Evolutionary conservation across 495 filamentous ascomycete genomes (phyloP).

Genomic region (Aspergillus avenaceus): DNA sequence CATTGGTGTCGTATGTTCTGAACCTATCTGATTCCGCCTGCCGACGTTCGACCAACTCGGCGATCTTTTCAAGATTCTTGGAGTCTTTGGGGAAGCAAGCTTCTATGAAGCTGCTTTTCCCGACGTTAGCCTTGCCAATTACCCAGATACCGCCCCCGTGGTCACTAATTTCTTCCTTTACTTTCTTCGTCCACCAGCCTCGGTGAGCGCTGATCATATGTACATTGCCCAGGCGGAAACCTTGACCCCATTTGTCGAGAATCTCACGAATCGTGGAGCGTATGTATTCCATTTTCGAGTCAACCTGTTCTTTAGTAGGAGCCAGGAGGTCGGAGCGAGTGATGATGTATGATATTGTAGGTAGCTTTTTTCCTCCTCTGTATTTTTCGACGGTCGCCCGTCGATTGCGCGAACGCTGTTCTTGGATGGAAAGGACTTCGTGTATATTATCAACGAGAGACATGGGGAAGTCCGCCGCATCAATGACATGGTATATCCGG

Average conservation of each 20-base stretch:
- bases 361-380: conserved; percentile 53
- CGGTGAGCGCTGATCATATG: conserved; percentile 77
- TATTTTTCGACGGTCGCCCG: conserved; percentile 62
- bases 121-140: conserved; percentile 96
- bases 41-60: conserved; percentile 28
- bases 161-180: conserved; percentile 78
- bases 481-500: conserved; percentile 95
- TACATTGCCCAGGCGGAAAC: conserved; percentile 75
- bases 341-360: conserved; percentile 79
- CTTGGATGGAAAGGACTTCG: conserved; percentile 53
- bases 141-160: conserved; percentile 91
- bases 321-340: conserved; percentile 84
- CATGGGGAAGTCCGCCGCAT: conserved; percentile 95
- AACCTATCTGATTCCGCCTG: conserved; percentile 19
- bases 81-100: conserved; percentile 79
- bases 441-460: conserved; percentile 70
- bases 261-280: conserved; percentile 66
- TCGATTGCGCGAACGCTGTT: conserved; percentile 72
- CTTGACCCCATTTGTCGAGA: conserved; percentile 54
- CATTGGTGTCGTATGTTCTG: conserved; percentile 9
- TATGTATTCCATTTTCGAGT: conserved; percentile 78
- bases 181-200: conserved; percentile 80
- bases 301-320: conserved; percentile 73
- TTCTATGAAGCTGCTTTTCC: conserved; percentile 89
- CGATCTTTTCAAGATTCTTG: conserved; percentile 40